Evolutionary conservation across 2,329 filamentous ascomycete genomes (phyloP), one percentile per base, ranked within the genome.

Genomic region (Ascochyta koolunga): DNA sequence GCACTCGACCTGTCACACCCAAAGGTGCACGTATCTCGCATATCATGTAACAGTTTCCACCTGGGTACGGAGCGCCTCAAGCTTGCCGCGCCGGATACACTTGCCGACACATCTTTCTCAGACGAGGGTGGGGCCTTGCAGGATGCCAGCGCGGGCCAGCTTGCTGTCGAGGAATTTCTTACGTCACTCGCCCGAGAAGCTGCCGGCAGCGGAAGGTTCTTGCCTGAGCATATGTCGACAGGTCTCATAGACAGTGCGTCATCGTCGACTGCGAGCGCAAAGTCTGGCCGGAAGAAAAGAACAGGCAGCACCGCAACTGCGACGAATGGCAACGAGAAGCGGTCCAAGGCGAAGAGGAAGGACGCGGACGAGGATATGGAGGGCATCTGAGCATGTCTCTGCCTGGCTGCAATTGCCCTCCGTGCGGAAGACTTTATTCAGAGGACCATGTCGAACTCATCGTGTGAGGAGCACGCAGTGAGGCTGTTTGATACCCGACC

Each of bases 31-130:
- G 67, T 80, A 46, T 67, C 74, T 3, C 75, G 73, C 40, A 70
- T 80, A 50, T 67, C 72, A 11, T 79, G 77, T 64, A 71, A 69
- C 31, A 72, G 72, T 32, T 78, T 80, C 62, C 70, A 71, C 16
- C 60, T 81, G 7, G 43, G 73, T 60, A 64, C 64, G 33, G 50
- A 78, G 13, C 75, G 73, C 31, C 59, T 79, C 6, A 80, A 79
- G 60, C 50, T 77, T 56, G 37, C 59, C 59, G 51, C 73, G 41
- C 64, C 69, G 6, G 64, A 70, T 32, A 62, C 61, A 5, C 58
- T 64, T 10, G 55, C 54, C 10, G 67, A 70, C 13, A 59, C 56
- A 0, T 69, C 69, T 1, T 54, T 66, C 21, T 62, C 67, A 7
- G 66, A 69, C 10, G 60, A 63, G 10, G 65, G 59, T 35, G 56